Base-by-base conservation (phyloP, 2,329 filamentous ascomycete species). In the Fusarium multiceps region DNA sequence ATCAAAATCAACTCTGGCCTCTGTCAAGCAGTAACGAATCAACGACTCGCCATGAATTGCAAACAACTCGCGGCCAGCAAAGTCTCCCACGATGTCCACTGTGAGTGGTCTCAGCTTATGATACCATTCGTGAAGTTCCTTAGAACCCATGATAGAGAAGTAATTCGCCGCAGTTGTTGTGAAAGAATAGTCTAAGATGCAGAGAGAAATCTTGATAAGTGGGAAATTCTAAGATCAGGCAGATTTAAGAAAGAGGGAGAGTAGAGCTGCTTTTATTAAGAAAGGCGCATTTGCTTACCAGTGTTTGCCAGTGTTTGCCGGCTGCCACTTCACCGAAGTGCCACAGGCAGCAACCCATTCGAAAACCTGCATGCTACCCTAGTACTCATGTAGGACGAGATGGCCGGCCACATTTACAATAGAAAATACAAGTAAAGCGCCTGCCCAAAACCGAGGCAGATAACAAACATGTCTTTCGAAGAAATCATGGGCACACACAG, bases 1-100 rank as follows among this genome's bases (percentile, higher is more conserved):
- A 56, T 85, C 72, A 69, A 92, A 91, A 74, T 93, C 89, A 42
- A 94, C 85, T 23, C 85, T 82, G n/a, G 85, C 81, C 68, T 90
- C 84, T n/a, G 82, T 80, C 49, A 93, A 86, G 72, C 87, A 90
- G 61, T 91, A 80, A 9, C 88, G 80, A 13, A 94, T 80, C n/a
- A 94, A 78, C 1, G 90, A 90, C 73, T 94, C 91, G 30, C 91
- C 91, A 68, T 94, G 90, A 30, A 94, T 85, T 23, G 91, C 81
- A 75, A 93, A 94, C 13, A 90, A 83, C 75, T 93, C 91, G 63
- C 88, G 88, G 23, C 92, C 91, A 6, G 90, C 90, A 78, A 92
- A 94, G 75, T 94, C 92, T 42, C 92, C 90, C 6, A 93, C 87
- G 4, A 94, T 85, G 71, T 93, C 90, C 28, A 92, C 83, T 12